These are phyloP conservation scores for Tylopilus rubrobrunneus DNA, from an alignment of 768 basidiomycete species.

Conservation along the genomic window DNA sequence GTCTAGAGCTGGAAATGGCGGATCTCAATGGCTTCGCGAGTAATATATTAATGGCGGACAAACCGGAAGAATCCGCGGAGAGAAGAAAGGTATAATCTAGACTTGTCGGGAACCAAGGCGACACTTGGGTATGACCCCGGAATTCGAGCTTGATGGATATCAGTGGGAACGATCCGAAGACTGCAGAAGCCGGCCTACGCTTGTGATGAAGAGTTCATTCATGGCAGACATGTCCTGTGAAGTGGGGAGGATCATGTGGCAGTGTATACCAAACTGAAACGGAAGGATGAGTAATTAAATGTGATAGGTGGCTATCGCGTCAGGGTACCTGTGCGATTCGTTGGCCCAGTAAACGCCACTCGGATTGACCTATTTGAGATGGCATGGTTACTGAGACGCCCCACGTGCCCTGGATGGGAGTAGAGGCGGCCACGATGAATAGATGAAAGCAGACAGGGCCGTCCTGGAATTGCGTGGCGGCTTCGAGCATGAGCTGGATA, in stretches of 20 bases:
- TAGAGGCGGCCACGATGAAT: slow-evolving; percentile 50
- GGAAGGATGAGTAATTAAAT: slow-evolving; percentile 17
- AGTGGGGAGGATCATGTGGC: slow-evolving; percentile 52
- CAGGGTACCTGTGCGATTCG: slow-evolving; percentile 42
- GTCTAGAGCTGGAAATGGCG: slow-evolving; percentile 13
- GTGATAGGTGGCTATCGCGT: slow-evolving; percentile 1
- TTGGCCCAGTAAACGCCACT: slow-evolving; percentile 41
- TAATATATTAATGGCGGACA: slow-evolving; percentile 9
- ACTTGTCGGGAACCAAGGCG: slow-evolving; percentile 42
- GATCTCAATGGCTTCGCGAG: neutral
- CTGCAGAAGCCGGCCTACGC: slow-evolving; percentile 28
- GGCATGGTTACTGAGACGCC: slow-evolving; percentile 21
- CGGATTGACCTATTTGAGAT: slow-evolving; percentile 31
- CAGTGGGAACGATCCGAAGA: neutral
- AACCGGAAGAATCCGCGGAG: slow-evolving; percentile 34
- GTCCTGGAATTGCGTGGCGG: slow-evolving; percentile 28
- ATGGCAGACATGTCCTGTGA: slow-evolving; percentile 45
- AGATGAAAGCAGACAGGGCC: slow-evolving; percentile 43
- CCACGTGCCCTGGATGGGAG: slow-evolving; percentile 36
- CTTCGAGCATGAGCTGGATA: slow-evolving; percentile 27
- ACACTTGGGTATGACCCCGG: slow-evolving; percentile 20
- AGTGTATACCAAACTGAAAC: slow-evolving; percentile 49
- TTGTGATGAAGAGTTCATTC: slow-evolving; percentile 45
- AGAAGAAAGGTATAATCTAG: slow-evolving; percentile 39
- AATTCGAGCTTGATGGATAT: slow-evolving; percentile 20